Evolutionary conservation across 257 asterid genomes (phyloP).

Genomic region (Gentiana straminea): DNA sequence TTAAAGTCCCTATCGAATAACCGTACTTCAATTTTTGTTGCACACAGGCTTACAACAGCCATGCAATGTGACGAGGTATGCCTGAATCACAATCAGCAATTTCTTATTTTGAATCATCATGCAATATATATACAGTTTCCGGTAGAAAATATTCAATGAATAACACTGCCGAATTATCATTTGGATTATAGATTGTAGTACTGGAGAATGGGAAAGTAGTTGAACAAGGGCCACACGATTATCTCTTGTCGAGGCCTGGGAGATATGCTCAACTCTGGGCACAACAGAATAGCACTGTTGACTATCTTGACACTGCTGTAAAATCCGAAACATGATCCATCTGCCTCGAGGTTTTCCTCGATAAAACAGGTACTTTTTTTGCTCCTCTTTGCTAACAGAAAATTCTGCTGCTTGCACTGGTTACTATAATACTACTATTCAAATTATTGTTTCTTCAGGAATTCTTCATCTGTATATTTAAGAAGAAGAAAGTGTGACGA

Average conservation of each 20-base stretch:
- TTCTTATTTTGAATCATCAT: too few relatives aligned
- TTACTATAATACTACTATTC: too few relatives aligned
- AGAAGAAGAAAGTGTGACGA: too few relatives aligned
- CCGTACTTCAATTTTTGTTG: constrained; percentile 87
- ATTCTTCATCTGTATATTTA: too few relatives aligned
- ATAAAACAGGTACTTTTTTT: too few relatives aligned
- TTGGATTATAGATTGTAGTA: constrained; percentile 48
- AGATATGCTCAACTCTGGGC: constrained; percentile 95
- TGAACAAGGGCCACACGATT: constrained; percentile 95
- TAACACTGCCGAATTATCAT: too few relatives aligned
- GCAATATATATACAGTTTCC: too few relatives aligned
- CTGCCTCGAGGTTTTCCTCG: too few relatives aligned
- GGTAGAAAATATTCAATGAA: too few relatives aligned
- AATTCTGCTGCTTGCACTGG: too few relatives aligned
- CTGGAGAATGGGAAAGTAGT: constrained; percentile 87
- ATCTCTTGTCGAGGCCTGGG: constrained; percentile 61
- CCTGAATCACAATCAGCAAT: constrained; percentile 1
- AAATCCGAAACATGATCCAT: constrained; percentile 42
- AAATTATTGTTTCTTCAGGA: too few relatives aligned
- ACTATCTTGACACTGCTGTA: constrained; percentile 60
- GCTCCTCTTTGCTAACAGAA: too few relatives aligned
- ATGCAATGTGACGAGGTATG: constrained; percentile 98
- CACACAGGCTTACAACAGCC: constrained; percentile 97
- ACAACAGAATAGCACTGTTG: constrained; percentile 76
- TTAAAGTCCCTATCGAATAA: constrained; percentile 60